phyloP scores from a whole-genome alignment of 2,329 filamentous ascomycete species.

The Rhexocercosporidium sp. region DNA sequence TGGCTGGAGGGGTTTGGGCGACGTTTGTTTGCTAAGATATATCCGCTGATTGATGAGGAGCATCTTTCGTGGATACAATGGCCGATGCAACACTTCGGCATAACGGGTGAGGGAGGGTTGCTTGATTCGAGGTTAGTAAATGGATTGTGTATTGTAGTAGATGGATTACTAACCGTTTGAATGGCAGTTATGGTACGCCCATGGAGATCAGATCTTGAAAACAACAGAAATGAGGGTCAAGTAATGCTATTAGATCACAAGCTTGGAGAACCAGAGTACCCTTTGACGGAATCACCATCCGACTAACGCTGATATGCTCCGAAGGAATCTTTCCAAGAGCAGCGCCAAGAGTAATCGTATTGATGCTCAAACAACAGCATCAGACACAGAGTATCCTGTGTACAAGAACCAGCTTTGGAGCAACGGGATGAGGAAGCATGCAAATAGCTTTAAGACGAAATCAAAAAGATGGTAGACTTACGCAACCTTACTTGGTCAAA shows the following conservation, averaged over 20 bases:
- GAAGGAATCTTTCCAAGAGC: too few relatives aligned
- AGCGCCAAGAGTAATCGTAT: too few relatives aligned
- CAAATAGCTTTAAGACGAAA: too few relatives aligned
- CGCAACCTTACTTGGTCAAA: too few relatives aligned
- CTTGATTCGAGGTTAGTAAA: neutral
- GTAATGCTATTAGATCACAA: too few relatives aligned
- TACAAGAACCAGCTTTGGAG: neutral
- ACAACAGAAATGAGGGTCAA: too few relatives aligned
- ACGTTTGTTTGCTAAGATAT: slow-evolving; percentile 42
- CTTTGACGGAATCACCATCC: too few relatives aligned
- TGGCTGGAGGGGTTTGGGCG: slow-evolving; percentile 42
- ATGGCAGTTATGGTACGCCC: neutral
- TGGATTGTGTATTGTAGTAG: too few relatives aligned
- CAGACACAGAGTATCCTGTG: neutral
- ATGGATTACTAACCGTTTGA: neutral
- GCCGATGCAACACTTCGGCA: slow-evolving; percentile 36
- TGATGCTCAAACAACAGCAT: neutral
- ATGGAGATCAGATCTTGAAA: neutral
- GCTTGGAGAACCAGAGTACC: too few relatives aligned
- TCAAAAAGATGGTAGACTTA: too few relatives aligned
- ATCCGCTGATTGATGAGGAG: slow-evolving; percentile 42
- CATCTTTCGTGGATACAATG: slow-evolving; percentile 43
- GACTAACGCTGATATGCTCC: too few relatives aligned
- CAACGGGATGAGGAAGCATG: too few relatives aligned
- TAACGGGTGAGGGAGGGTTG: neutral